phyloP scores from a whole-genome alignment of 192 early-diverging fungal species.

The Diversispora eburnea region DNA sequence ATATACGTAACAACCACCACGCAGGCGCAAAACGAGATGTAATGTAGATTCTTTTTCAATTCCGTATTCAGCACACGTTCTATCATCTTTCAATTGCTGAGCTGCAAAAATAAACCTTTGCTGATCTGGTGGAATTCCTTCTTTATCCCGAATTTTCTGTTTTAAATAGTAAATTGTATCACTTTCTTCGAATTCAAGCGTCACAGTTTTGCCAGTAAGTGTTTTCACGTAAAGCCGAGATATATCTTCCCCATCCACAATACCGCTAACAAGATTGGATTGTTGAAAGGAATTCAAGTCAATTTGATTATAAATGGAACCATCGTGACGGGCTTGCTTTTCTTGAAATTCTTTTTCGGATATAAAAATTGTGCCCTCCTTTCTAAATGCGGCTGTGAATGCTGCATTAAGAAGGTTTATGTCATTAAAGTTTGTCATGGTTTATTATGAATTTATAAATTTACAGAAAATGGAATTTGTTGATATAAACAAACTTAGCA shows the following conservation, averaged over 20 bases:
- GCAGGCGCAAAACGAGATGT: slow-evolving; percentile 59
- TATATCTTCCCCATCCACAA: too few relatives aligned
- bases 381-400: background rate
- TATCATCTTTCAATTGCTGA: slow-evolving; percentile 65
- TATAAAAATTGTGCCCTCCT: background rate
- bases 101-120: slow-evolving; percentile 65
- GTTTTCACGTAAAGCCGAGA: slow-evolving; percentile 40
- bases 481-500: too few relatives aligned
- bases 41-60: slow-evolving; percentile 65
- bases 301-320: background rate
- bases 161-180: slow-evolving; percentile 69
- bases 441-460: too few relatives aligned
- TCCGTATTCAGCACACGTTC: slow-evolving; percentile 60
- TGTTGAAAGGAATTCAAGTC: slow-evolving; percentile 7
- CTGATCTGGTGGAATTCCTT: slow-evolving; percentile 71
- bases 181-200: slow-evolving; percentile 68
- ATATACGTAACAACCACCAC: slow-evolving; percentile 43
- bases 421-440: background rate
- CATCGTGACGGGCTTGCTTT: background rate
- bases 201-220: slow-evolving; percentile 91
- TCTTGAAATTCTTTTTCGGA: slow-evolving; percentile 12
- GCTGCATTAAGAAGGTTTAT: slow-evolving; percentile 18
- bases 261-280: background rate
- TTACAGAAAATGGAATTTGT: too few relatives aligned
- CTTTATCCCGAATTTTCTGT: slow-evolving; percentile 72